Conservation (phyloP, 306 rosid species). For the Mimosa bimucronata region DNA sequence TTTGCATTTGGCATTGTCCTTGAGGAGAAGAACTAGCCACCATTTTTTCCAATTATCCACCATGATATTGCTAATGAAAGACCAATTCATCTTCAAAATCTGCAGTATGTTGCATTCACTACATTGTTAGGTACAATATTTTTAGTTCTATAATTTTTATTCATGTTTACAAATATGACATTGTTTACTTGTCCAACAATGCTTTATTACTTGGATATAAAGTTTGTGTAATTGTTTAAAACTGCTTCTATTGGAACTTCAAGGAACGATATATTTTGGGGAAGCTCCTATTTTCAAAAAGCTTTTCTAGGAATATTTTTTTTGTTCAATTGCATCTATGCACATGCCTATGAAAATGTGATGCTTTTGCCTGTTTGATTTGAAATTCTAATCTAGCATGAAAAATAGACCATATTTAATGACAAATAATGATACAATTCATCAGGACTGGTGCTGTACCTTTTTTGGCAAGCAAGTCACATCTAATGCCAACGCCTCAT, state of each 20-base stretch:
- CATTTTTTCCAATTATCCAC: no score
- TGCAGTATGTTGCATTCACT: no score
- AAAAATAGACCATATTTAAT: slow-evolving; percentile 23
- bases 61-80: no score
- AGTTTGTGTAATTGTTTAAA: not conserved
- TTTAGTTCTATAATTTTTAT: not conserved
- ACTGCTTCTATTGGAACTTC: no score
- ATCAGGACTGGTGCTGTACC: slow-evolving; percentile 67
- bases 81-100: no score
- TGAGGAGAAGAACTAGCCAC: no score
- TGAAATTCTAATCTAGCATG: slow-evolving; percentile 9
- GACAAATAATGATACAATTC: no score
- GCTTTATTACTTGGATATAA: not conserved
- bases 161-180: slow-evolving; percentile 9
- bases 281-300: not conserved
- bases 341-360: not conserved
- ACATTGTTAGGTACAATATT: slow-evolving; percentile 63
- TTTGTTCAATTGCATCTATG: not conserved
- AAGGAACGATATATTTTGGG: no score
- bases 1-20: slow-evolving; percentile 92
- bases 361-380: not conserved
- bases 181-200: slow-evolving; percentile 2
- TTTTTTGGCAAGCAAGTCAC: slow-evolving; percentile 85
- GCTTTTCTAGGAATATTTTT: not conserved
- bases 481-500: slow-evolving; percentile 60